Base-by-base conservation (phyloP, 176 grass and related monocot genomes). In the Dendrocalamus sinicus region DNA sequence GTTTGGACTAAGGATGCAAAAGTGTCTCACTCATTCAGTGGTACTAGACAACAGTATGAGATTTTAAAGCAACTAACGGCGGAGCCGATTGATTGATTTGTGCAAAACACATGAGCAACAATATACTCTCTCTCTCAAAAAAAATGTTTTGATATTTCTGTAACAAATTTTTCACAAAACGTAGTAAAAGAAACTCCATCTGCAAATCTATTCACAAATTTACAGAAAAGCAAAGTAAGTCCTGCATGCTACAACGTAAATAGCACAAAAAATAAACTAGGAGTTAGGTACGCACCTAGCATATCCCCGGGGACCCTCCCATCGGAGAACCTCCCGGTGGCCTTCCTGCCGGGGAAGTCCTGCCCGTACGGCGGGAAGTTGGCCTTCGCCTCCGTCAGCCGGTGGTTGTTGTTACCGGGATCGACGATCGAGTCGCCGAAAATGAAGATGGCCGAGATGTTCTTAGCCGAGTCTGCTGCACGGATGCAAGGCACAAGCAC, bases 351-450 rank as follows among this genome's bases (percentile, higher is more conserved):
- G 28, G 89, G 84, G 58, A 87, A 90, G 67, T 90, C 89, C 84
- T 87, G 80, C 2, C 89, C 89, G 57, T 90, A 90, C 0, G 89
- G 89, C 48, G 89, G 89, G 84, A 90, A 90, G 84, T 90, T 65
- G 14, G 84, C 89, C 84, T 19, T 90, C 3, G 84, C 89, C 79
- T 77, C 84, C 26, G 89, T 90, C 13, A 87, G 0, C 14, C 67
- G 32, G 40, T 78, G 7, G 79, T 90, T 90, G 89, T 87, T 90
- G 59, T 90, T 90, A 20, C 89, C 89, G 1, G 89, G 89, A 32
- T 90, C 89, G 20, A 90, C 89, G 39, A 90, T 52, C 0, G 89
- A 90, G 79, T 90, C 84, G 40, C 89, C 89, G 67, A 90, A 90
- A 4, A 90, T 13, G 80, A 74, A 87, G 47, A 90, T 22, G 40